Base-by-base conservation (phyloP, 2,329 filamentous ascomycete genomes). In the Penicillium sp. region DNA sequence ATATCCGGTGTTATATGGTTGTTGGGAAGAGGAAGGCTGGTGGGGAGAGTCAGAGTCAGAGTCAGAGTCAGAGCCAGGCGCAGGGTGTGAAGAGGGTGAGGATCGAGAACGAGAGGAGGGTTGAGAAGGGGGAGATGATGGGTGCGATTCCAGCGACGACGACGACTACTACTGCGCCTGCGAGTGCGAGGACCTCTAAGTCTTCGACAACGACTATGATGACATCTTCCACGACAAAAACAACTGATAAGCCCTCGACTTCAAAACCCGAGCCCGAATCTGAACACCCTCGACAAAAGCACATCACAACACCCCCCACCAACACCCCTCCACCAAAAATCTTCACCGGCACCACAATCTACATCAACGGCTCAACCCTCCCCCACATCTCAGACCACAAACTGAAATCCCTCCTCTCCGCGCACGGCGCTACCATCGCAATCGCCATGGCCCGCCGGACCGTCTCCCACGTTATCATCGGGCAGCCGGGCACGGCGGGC, bases 401-500 rank as follows among this genome's bases (percentile, higher is more conserved):
- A 72, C 84, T 97, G 58, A 96, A 95, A 80, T 87, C 88, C 57
- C 75, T 96, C 15, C 83, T 97, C 39, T 86, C 84, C 5, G 82
- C 87, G 58, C 86, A 96, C 71, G 94, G 93, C 20, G 94, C 87
- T 0, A 81, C 78, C 43, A 81, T 91, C 66, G 88, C 90, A 3
- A 83, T 92, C 38, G 83, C 87, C 59, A 84, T 96, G 10, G 89
- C 86, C 10, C 85, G 91, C 47, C 84, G 87, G 39, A 84, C 83
- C 53, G 91, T 96, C 65, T 96, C 92, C 37, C 93, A 97, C 75
- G 90, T 97, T 62, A 89, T 97, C 58, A 76, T 96, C 5, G 91
- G 90, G 7, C 83, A 79, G 54, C 84, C 86, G 17, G 82, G 81
- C 58, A 63, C 60, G 12, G 74, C 71, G 43, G 75, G 75, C n/a